Percentiles rank a stretch among this genome's conserved stretches.
Conservation (phyloP, 139 green algal species). For the Chlorella sp. region DNA sequence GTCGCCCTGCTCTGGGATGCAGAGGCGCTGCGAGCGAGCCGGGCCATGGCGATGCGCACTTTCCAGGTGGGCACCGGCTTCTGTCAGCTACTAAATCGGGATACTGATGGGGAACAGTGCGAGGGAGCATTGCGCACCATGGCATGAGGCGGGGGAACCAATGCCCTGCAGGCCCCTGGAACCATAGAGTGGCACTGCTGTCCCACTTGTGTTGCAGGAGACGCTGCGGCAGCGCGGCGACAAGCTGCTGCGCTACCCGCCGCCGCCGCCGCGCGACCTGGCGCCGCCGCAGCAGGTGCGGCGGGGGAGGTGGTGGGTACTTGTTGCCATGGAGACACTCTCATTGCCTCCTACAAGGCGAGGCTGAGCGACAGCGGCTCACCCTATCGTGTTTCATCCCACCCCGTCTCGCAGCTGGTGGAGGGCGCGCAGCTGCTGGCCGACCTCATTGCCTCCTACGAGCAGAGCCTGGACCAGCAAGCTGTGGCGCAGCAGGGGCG, state of each 20-base stretch:
- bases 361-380: too few relatives aligned
- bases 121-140: too few relatives aligned
- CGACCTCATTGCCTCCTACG: conserved; percentile 73
- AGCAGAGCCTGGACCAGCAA: conserved; percentile 58
- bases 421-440: conserved; percentile 67
- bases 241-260: conserved; percentile 74
- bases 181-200: too few relatives aligned
- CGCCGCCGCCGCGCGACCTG: conserved; percentile 71
- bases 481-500: not conserved
- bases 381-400: too few relatives aligned
- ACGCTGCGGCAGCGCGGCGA: conserved; percentile 73
- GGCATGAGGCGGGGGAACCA: too few relatives aligned
- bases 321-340: too few relatives aligned
- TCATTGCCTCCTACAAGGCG: too few relatives aligned
- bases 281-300: conserved; percentile 70
- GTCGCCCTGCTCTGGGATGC: not conserved
- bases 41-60: conserved; percentile 53
- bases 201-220: conserved; percentile 47
- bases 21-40: conserved; percentile 54
- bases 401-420: conserved; percentile 55
- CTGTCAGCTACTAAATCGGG: too few relatives aligned
- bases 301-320: too few relatives aligned
- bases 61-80: too few relatives aligned
- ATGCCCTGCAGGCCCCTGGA: too few relatives aligned
- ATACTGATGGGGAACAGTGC: too few relatives aligned